Base-by-base conservation (phyloP, 2,329 filamentous ascomycete species). In the Claviceps maximensis region DNA sequence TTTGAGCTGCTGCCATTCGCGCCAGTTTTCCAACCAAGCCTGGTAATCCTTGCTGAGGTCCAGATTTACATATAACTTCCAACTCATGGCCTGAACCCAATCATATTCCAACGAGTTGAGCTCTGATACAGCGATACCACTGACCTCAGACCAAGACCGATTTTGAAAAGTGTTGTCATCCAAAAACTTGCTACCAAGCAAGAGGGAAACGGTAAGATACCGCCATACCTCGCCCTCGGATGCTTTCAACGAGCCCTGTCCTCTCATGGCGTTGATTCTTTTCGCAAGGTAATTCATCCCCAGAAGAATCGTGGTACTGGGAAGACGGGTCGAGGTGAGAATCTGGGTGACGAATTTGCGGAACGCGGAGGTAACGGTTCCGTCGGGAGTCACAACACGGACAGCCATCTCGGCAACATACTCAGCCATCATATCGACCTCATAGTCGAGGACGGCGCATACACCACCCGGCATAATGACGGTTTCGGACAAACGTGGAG, bases 141-240 rank as follows among this genome's bases (percentile, higher is more conserved):
- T 95, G 51, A 96, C 90, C 65, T 96, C 90, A 5, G 90, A 88
- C 90, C 90, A 96, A 1, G 90, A 95, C 53, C 88, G 86, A 72
- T 95, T 96, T 76, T 95, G 90, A 71, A 96, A 96, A 6, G 90
- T 96, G 71, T 95, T 95, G 75, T 95, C 90, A 63, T 96, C 90
- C 59, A 95, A 75, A 63, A 95, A 96, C 73, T 96, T 96, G 80
- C 89, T 95, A 55, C 89, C 90, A 51, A 96, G 76, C 50, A 96
- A 78, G 54, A 96, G 74, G 8, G 86, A 82, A 40, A 91, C 86
- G 7, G 89, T 95, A 58, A 95, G 77, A 73, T 94, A 84, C 56
- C 89, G 86, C 77, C 91, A 95, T 52, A 94, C 79, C 65, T 93
- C 84, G 45, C 84, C 85, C 60, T 82, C 79, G 52, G 74, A 79